Conservation (phyloP, 805 yeast species). For the Metschnikowia lochheadii region DNA sequence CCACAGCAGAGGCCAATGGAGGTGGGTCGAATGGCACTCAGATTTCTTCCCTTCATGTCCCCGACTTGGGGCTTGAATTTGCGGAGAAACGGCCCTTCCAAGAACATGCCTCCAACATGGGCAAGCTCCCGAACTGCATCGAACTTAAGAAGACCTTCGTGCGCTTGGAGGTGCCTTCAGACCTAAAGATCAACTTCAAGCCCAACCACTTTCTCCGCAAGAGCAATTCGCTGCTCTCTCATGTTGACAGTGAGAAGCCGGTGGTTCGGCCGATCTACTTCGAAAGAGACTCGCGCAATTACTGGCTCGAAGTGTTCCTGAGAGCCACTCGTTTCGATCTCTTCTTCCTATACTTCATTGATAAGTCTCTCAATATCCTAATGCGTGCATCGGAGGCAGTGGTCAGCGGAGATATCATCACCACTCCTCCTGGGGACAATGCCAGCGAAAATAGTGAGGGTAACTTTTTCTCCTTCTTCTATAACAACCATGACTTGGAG, state of each 20-base stretch:
- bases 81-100: too few species aligned
- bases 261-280: slow-evolving; percentile 26
- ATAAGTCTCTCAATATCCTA: slow-evolving; percentile 31
- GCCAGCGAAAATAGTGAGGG: background rate
- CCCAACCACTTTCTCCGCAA: slow-evolving; percentile 5
- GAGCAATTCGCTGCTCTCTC: background rate
- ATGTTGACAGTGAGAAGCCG: background rate
- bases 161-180: background rate
- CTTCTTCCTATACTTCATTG: slow-evolving; percentile 36
- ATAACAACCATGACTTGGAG: slow-evolving; percentile 27
- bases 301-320: slow-evolving; percentile 32
- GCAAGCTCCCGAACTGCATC: slow-evolving; percentile 1
- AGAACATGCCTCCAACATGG: background rate
- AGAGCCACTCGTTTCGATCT: slow-evolving; percentile 26
- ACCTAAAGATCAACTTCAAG: background rate
- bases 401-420: slow-evolving; percentile 15
- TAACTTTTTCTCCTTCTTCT: slow-evolving; percentile 16
- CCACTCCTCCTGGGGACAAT: slow-evolving; percentile 4
- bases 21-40: background rate
- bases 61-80: background rate
- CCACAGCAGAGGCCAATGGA: background rate
- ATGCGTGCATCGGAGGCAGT: slow-evolving; percentile 17
- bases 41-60: background rate
- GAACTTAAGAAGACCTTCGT: background rate
- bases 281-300: slow-evolving; percentile 15